phyloP scores from a whole-genome alignment of 2,329 filamentous ascomycete genomes.

The Chaetomiaceae sp. region DNA sequence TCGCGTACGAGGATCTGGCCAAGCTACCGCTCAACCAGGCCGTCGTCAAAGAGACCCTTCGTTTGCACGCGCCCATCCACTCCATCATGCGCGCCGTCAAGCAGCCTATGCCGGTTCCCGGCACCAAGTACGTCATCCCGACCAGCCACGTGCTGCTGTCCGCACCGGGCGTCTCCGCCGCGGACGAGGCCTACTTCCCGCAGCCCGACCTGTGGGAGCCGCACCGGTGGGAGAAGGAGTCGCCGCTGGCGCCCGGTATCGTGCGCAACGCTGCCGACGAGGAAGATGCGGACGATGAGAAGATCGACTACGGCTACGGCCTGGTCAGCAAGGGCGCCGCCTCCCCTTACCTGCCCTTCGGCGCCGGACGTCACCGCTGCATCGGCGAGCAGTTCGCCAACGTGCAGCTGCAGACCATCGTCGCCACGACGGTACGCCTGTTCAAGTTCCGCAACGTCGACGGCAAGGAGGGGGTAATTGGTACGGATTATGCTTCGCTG shows the following conservation, averaged over 20 bases:
- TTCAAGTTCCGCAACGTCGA: slow-evolving; percentile 76
- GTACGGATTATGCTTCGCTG: slow-evolving; percentile 61
- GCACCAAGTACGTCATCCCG: slow-evolving; percentile 77
- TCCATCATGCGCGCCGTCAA: slow-evolving; percentile 92
- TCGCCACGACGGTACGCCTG: slow-evolving; percentile 65
- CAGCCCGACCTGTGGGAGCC: slow-evolving; percentile 81
- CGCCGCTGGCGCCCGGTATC: slow-evolving; percentile 46
- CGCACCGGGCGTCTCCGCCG: slow-evolving; percentile 74
- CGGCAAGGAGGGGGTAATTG: slow-evolving; percentile 62
- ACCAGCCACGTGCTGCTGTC: slow-evolving; percentile 75
- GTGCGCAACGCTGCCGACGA: slow-evolving; percentile 33
- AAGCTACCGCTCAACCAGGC: slow-evolving; percentile 76
- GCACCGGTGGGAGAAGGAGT: slow-evolving; percentile 75
- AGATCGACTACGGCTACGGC: slow-evolving; percentile 90
- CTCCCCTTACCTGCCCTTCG: slow-evolving; percentile 90
- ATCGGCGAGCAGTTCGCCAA: slow-evolving; percentile 97
- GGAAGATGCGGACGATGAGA: slow-evolving; percentile 58
- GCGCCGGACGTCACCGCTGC: slow-evolving; percentile 85
- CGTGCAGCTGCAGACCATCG: slow-evolving; percentile 81
- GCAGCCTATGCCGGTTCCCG: slow-evolving; percentile 74
- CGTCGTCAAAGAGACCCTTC: slow-evolving; percentile 86
- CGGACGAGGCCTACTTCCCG: slow-evolving; percentile 70
- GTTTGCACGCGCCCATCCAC: slow-evolving; percentile 88
- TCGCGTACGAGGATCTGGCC: slow-evolving; percentile 71
- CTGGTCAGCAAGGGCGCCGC: slow-evolving; percentile 84